phyloP scores from a whole-genome alignment of 2,329 filamentous ascomycete genomes.

The Byssothecium circinans region DNA sequence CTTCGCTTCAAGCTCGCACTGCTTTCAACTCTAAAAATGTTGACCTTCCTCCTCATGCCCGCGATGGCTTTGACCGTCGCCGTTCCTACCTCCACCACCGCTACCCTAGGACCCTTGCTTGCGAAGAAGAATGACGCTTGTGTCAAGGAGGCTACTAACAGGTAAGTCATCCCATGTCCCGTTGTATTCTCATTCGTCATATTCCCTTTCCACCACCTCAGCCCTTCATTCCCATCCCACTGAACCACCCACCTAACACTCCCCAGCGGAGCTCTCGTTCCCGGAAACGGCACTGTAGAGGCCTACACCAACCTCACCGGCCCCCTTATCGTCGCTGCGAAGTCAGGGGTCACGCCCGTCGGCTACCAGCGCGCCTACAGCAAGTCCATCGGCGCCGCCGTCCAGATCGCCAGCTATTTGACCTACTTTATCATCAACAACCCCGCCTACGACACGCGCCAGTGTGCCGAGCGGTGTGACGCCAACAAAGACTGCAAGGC shows the following conservation, averaged over 20 bases:
- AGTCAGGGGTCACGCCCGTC: slow-evolving; percentile 13
- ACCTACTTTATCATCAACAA: slow-evolving; percentile 11
- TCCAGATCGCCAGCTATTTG: slow-evolving; percentile 12
- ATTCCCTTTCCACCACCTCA: too few species aligned
- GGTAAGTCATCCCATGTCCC: too few species aligned
- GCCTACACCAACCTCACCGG: slow-evolving; percentile 9
- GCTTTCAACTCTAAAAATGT: too few species aligned
- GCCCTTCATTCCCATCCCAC: too few species aligned
- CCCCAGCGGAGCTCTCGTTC: slow-evolving; percentile 1
- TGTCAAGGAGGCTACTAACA: too few species aligned
- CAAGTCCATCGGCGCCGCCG: slow-evolving; percentile 19
- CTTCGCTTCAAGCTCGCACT: too few species aligned
- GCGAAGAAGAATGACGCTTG: too few species aligned
- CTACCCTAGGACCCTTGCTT: too few species aligned
- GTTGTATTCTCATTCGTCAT: too few species aligned
- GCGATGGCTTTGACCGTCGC: too few species aligned
- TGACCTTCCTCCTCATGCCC: too few species aligned
- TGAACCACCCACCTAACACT: background rate
- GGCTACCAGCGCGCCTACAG: slow-evolving; percentile 20
- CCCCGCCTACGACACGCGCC: slow-evolving; percentile 20
- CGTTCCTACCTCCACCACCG: too few species aligned
- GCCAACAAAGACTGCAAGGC: background rate
- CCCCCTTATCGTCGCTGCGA: slow-evolving; percentile 5
- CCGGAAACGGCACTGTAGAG: background rate
- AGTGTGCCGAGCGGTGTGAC: slow-evolving; percentile 19